Evolutionary conservation across 139 green algal species (phyloP), one percentile per base, ranked within the genome.

Genomic region (Coelastrella sp.): DNA sequence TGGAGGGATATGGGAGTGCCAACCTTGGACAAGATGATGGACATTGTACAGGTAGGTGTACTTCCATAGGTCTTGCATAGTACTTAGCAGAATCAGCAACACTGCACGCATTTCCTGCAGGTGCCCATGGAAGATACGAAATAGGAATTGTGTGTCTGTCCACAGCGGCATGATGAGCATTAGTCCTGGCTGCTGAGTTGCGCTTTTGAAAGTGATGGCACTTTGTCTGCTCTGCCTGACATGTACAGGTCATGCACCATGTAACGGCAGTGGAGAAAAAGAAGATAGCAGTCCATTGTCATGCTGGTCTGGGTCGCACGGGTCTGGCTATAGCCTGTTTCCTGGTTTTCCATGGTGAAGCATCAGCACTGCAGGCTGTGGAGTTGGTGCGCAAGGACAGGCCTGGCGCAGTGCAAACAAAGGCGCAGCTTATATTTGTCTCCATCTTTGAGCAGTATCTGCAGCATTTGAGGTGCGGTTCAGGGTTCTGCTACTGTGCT

Each of bases 1-100:
- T 97, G 96, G 96, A 89, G 90, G 32, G 96, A 97, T 92, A 97
- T 97, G 95, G 93, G 92, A 0, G 93, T 96, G 20, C 96, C 96
- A 4, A 91, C 90, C 7, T 89, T 98, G 64, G 92, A 93, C 13
- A 80, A 87, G 17, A 96, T 96, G 92, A 93, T 97, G 94, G 93
- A 97, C 83, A 95, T 97, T 80, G 95, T 98, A 65, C 95, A 98
- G 93, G 94, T 96, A 82, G 58, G 74, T 3, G 32, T 47, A 47
- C 32, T 47, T 47, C 32, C 32, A 0, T 47, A 47, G 32, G 32
- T 47, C 32, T 47, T 47, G 32, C 32, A 47, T 47, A 47, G 32
- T 0, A 47, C 32, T 47, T 47, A 47, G 32, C 32, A 47, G 32
- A 2, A 1, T 47, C 32, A 47, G 32, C 32, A 47, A 47, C 1